These are phyloP conservation scores for Urochloa ruziziensis DNA, from an alignment of 176 grass and related monocot genomes.

Conservation along the genomic window DNA sequence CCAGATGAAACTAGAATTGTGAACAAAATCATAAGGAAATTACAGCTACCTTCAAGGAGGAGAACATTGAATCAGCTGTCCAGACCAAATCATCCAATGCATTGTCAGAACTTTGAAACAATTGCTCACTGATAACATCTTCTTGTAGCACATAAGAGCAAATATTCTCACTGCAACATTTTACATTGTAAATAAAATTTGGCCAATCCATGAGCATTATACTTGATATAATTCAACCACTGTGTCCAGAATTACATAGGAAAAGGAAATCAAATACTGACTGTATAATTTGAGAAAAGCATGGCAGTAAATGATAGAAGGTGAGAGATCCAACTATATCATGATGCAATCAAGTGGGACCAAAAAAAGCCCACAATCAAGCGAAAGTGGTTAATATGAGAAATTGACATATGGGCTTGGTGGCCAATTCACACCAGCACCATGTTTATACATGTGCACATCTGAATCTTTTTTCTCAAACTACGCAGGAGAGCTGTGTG, in stretches of 20 bases:
- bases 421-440: background rate
- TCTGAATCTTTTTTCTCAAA: no score
- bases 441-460: background rate
- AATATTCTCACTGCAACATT: constrained; percentile 51
- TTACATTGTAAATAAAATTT: constrained; percentile 20
- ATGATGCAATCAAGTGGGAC: background rate
- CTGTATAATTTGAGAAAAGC: background rate
- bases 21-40: constrained; percentile 18
- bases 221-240: background rate
- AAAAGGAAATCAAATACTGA: background rate
- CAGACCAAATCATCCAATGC: constrained; percentile 84
- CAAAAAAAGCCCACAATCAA: background rate
- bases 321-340: background rate
- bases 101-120: constrained; percentile 94
- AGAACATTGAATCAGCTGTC: constrained; percentile 75
- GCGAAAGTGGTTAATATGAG: background rate
- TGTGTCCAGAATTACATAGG: background rate
- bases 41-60: constrained; percentile 69
- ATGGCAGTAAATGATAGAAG: background rate
- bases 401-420: background rate
- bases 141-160: constrained; percentile 85
- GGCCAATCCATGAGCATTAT: background rate
- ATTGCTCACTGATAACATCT: constrained; percentile 79
- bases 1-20: background rate
- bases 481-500: no score